These are phyloP conservation scores for Platanthera guangdongensis DNA, from an alignment of 106 monocot species.

Conservation along the genomic window DNA sequence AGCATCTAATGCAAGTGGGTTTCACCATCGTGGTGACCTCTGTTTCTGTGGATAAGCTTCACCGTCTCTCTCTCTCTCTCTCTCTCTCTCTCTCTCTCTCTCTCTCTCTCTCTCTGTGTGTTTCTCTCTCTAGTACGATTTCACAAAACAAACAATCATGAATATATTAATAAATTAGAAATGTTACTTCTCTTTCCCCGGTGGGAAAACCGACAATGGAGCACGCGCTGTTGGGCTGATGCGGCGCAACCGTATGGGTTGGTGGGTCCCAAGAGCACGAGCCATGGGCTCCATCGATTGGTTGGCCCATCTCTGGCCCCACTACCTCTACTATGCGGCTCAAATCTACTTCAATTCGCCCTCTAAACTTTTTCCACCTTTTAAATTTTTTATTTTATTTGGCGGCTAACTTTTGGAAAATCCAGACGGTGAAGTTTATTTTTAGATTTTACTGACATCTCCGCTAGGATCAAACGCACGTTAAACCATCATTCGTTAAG, in stretches of 20 bases:
- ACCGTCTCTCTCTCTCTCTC: not conserved
- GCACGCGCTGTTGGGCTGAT: slow-evolving; percentile 8
- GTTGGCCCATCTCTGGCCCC: slow-evolving; percentile 5
- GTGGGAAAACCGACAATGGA: not conserved
- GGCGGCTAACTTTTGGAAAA: too few relatives aligned
- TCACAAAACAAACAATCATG: not conserved
- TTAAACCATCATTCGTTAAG: too few relatives aligned
- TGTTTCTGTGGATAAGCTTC: not conserved
- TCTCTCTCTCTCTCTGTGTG: not conserved
- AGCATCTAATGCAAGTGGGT: not conserved
- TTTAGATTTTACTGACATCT: too few relatives aligned
- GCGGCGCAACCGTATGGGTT: slow-evolving; percentile 2
- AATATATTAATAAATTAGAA: not conserved
- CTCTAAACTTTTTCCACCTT: not conserved
- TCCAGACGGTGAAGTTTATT: too few relatives aligned
- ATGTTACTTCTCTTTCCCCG: not conserved
- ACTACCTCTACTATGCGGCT: not conserved
- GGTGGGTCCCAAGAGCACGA: slow-evolving; percentile 2
- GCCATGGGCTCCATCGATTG: not conserved
- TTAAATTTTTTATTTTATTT: too few relatives aligned
- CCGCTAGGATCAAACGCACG: too few relatives aligned
- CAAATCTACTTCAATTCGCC: not conserved
- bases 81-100: not conserved
- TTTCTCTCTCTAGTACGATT: not conserved
- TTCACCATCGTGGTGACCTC: not conserved